A percentile compares a stretch with the other conserved stretches of the same genome.
These are phyloP conservation scores for Pythium chondricola DNA, from an alignment of 352 stramenopile species.

Conservation along the genomic window DNA sequence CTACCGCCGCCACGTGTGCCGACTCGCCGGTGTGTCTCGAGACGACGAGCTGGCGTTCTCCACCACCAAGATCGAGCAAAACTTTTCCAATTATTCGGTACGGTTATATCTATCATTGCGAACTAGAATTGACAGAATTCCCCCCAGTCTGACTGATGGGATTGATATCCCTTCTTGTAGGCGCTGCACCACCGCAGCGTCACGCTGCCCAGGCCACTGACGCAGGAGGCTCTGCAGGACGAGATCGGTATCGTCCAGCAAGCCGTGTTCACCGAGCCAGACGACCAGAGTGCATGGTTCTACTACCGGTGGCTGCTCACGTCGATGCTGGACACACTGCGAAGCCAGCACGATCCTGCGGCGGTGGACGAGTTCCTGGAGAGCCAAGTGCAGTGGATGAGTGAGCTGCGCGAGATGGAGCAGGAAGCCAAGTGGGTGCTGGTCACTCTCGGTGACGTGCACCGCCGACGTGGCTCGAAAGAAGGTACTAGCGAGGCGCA, in stretches of 20 bases:
- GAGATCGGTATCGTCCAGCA: conserved; percentile 89
- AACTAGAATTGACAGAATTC: too few relatives aligned
- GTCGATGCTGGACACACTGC: conserved; percentile 56
- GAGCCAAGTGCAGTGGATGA: conserved; percentile 74
- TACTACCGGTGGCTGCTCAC: conserved; percentile 95
- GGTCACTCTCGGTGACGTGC: conserved; percentile 51
- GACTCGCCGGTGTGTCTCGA: conserved; percentile 34
- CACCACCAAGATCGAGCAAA: conserved; percentile 94
- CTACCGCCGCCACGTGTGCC: conserved; percentile 85
- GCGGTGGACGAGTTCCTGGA: conserved; percentile 47
- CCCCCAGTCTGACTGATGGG: background rate
- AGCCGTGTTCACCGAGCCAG: conserved; percentile 97
- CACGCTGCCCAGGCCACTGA: conserved; percentile 38
- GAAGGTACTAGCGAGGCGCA: conserved; percentile 26
- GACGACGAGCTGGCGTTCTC: conserved; percentile 93
- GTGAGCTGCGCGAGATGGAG: conserved; percentile 82
- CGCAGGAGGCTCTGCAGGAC: conserved; percentile 43
- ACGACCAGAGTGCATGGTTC: conserved; percentile 98
- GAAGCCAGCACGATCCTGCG: conserved; percentile 25
- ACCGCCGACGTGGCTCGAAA: conserved; percentile 26
- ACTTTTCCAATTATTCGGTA: conserved; percentile 99
- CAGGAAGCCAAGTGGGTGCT: conserved; percentile 65
- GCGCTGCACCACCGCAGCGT: conserved; percentile 68
- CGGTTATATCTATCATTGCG: too few relatives aligned
- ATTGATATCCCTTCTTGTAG: conserved; percentile 4